Conservation (phyloP, 1,284 basidiomycete genomes). For the Tylopilus sp. region DNA sequence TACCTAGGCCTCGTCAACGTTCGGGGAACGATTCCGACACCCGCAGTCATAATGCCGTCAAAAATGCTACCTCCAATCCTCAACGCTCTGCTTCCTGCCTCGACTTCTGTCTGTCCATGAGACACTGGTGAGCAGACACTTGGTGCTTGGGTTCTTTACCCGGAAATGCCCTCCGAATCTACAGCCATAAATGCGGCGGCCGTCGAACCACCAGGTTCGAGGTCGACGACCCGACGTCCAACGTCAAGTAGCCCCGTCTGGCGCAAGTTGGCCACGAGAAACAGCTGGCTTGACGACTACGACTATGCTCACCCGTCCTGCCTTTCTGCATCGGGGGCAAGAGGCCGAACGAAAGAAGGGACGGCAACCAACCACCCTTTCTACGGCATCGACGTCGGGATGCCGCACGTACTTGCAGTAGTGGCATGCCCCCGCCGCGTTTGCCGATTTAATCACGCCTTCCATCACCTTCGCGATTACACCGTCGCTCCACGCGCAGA, state of each 20-base stretch:
- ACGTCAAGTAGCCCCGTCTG: slow-evolving; percentile 14
- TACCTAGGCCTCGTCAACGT: too few species aligned
- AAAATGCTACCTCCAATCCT: not conserved
- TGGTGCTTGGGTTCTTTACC: not conserved
- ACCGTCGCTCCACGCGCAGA: slow-evolving; percentile 51
- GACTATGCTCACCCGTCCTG: slow-evolving; percentile 63
- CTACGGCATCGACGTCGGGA: slow-evolving; percentile 50
- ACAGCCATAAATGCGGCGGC: slow-evolving; percentile 12
- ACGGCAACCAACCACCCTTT: slow-evolving; percentile 72
- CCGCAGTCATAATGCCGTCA: too few species aligned
- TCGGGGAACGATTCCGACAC: too few species aligned
- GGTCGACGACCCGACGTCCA: slow-evolving; percentile 5
- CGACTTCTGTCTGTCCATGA: not conserved
- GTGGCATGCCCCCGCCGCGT: slow-evolving; percentile 75
- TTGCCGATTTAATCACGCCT: slow-evolving; percentile 71
- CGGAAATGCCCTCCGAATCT: slow-evolving; percentile 18
- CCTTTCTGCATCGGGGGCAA: slow-evolving; percentile 43
- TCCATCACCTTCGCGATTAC: slow-evolving; percentile 78
- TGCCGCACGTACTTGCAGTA: slow-evolving; percentile 68
- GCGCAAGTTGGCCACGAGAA: slow-evolving; percentile 42
- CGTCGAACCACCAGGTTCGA: slow-evolving; percentile 6
- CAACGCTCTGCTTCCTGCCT: not conserved
- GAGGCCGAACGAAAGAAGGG: slow-evolving; percentile 33
- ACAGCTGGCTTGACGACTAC: slow-evolving; percentile 69
- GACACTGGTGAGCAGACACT: not conserved